A percentile compares a stretch with the other conserved stretches of the same genome.
Evolutionary conservation across 1,284 basidiomycete genomes (phyloP).

Genomic region (Ustanciosporium gigantosporum): DNA sequence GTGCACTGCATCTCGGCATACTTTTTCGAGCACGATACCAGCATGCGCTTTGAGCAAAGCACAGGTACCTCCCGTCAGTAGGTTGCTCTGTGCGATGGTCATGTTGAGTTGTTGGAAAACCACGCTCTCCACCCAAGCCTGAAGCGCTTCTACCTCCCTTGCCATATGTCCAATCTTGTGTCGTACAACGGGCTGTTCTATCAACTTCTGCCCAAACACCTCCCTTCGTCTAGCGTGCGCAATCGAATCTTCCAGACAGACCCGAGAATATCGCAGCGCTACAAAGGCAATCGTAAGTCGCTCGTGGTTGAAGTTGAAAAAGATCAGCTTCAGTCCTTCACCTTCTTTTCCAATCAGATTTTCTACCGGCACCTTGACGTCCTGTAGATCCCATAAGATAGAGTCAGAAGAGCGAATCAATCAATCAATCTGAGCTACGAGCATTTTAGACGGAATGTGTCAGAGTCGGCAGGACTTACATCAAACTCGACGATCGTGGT

Average conservation of each 20-base stretch:
- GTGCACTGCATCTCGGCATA: constrained; percentile 40
- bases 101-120: constrained; percentile 44
- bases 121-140: constrained; percentile 44
- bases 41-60: constrained; percentile 53
- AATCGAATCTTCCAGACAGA: constrained; percentile 46
- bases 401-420: not conserved
- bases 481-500: constrained; percentile 61
- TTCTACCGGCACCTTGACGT: constrained; percentile 57
- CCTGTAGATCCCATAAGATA: constrained; percentile 1
- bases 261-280: constrained; percentile 42
- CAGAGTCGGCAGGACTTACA: not conserved
- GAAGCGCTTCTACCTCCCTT: constrained; percentile 49
- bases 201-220: constrained; percentile 48
- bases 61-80: constrained; percentile 43
- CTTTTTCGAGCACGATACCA: constrained; percentile 47
- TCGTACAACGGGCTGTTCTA: constrained; percentile 53
- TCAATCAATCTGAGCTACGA: too few species aligned
- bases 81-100: constrained; percentile 31
- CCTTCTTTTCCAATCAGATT: constrained; percentile 60
- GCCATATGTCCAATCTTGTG: constrained; percentile 55
- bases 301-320: constrained; percentile 47
- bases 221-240: constrained; percentile 38
- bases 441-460: too few species aligned
- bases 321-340: constrained; percentile 42
- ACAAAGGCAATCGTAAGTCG: constrained; percentile 44